Evolutionary conservation across 371 early-diverging fungal species (phyloP).

Genomic region (Blakeslea trispora): DNA sequence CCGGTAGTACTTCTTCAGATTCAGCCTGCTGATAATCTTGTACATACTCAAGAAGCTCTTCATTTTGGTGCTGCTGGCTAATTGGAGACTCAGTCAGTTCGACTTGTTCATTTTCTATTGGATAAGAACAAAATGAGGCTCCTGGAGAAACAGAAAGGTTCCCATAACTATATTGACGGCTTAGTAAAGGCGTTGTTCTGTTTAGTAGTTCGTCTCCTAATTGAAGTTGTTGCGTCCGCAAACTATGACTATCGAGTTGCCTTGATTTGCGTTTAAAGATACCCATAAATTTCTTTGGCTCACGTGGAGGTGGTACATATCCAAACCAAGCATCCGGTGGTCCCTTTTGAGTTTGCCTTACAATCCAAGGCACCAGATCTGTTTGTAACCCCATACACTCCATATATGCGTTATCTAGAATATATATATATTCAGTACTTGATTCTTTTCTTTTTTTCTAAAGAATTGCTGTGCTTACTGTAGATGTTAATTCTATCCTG

Average conservation of each 20-base stretch:
- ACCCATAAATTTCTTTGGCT: slow-evolving; percentile 29
- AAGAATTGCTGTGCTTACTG: slow-evolving; percentile 10
- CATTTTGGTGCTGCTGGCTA: slow-evolving; percentile 3
- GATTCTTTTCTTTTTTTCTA: too few relatives aligned
- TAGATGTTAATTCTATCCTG: slow-evolving; percentile 24
- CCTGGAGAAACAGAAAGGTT: slow-evolving; percentile 12
- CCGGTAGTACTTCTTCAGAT: too few relatives aligned
- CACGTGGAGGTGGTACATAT: slow-evolving; percentile 23
- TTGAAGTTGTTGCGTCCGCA: slow-evolving; percentile 17
- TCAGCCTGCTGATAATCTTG: background rate
- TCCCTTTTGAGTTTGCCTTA: slow-evolving; percentile 31
- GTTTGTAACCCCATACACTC: slow-evolving; percentile 26
- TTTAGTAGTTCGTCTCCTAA: slow-evolving; percentile 15
- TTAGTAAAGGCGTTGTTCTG: slow-evolving; percentile 11
- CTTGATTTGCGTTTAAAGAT: slow-evolving; percentile 26
- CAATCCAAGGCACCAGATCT: slow-evolving; percentile 21
- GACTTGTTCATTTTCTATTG: background rate
- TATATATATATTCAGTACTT: too few relatives aligned
- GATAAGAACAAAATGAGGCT: background rate
- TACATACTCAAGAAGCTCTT: background rate
- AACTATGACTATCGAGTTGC: background rate
- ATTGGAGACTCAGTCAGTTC: background rate
- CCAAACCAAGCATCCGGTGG: slow-evolving; percentile 34
- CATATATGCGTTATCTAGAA: slow-evolving; percentile 20
- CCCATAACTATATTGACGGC: slow-evolving; percentile 3